Percentiles rank a stretch among this genome's conserved stretches.
Conservation (phyloP, 2,329 filamentous ascomycete genomes). For the Cordyceps pruinosa region DNA sequence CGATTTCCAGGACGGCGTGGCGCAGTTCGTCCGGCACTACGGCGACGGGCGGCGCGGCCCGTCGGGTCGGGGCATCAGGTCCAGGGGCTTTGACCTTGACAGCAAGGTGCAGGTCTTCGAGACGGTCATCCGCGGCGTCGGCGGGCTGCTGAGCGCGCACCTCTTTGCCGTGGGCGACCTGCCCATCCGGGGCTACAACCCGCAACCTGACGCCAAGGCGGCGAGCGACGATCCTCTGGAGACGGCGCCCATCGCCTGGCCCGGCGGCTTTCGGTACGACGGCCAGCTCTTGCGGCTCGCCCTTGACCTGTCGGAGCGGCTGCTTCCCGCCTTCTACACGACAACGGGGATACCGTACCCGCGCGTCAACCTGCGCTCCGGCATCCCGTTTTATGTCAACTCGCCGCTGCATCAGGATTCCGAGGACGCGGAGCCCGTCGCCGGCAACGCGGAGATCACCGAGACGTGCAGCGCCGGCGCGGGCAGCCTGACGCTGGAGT, state of each 20-base stretch:
- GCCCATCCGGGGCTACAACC: constrained; percentile 72
- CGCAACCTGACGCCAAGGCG: constrained; percentile 28
- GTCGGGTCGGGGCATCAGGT: constrained; percentile 62
- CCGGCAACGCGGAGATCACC: constrained; percentile 62
- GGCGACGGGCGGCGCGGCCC: constrained; percentile 71
- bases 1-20: constrained; percentile 76
- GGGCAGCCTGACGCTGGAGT: constrained; percentile 91
- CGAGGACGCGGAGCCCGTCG: constrained; percentile 23
- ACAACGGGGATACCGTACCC: constrained; percentile 90
- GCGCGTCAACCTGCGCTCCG: constrained; percentile 81
- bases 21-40: constrained; percentile 71
- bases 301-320: constrained; percentile 71
- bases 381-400: constrained; percentile 87
- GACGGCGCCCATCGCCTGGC: constrained; percentile 58
- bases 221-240: constrained; percentile 37
- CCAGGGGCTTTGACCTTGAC: constrained; percentile 84
- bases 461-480: constrained; percentile 96
- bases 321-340: constrained; percentile 89
- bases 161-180: constrained; percentile 86
- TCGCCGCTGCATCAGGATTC: constrained; percentile 65
- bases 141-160: constrained; percentile 86
- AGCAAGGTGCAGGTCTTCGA: constrained; percentile 99
- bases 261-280: constrained; percentile 73
- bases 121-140: constrained; percentile 88
- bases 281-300: constrained; percentile 88